phyloP scores from a whole-genome alignment of 2,329 filamentous ascomycete species.

The Orbilia ellipsospora region DNA sequence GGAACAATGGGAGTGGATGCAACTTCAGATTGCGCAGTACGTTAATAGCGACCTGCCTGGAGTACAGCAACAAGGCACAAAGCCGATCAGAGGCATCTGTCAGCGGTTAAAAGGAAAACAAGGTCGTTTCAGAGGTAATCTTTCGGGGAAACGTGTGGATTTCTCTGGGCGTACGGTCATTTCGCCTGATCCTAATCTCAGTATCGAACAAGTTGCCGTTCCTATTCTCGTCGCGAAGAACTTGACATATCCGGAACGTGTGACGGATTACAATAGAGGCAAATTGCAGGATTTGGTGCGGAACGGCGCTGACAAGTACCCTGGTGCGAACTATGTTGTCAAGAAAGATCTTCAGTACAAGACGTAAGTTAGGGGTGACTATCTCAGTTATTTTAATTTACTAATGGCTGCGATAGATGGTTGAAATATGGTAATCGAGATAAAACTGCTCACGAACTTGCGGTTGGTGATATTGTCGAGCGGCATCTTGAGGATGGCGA shows the following conservation, averaged over 20 bases:
- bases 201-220: conserved; percentile 92
- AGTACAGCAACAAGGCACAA: conserved; percentile 87
- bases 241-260: conserved; percentile 91
- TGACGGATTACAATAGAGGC: conserved; percentile 83
- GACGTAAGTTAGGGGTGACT: conserved; percentile 61
- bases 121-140: conserved; percentile 93
- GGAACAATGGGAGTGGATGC: conserved; percentile 98
- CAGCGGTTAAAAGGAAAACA: conserved; percentile 97
- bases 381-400: not conserved
- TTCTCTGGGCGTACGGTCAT: conserved; percentile 98
- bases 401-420: conserved; percentile 62
- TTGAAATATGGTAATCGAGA: conserved; percentile 80
- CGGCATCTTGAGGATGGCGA: conserved; percentile 95
- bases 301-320: conserved; percentile 82
- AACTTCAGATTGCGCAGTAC: conserved; percentile 95
- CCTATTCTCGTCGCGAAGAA: conserved; percentile 93
- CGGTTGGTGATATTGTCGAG: conserved; percentile 88
- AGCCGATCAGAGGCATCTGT: conserved; percentile 90
- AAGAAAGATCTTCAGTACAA: conserved; percentile 78
- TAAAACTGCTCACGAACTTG: conserved; percentile 77
- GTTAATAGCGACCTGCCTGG: conserved; percentile 97
- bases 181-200: conserved; percentile 92
- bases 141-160: conserved; percentile 98
- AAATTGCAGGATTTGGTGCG: conserved; percentile 79
- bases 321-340: conserved; percentile 84